Evolutionary conservation across 208 protist species (phyloP), one percentile per base, ranked within the genome.

Genomic region (Wallacemonas sp.): DNA sequence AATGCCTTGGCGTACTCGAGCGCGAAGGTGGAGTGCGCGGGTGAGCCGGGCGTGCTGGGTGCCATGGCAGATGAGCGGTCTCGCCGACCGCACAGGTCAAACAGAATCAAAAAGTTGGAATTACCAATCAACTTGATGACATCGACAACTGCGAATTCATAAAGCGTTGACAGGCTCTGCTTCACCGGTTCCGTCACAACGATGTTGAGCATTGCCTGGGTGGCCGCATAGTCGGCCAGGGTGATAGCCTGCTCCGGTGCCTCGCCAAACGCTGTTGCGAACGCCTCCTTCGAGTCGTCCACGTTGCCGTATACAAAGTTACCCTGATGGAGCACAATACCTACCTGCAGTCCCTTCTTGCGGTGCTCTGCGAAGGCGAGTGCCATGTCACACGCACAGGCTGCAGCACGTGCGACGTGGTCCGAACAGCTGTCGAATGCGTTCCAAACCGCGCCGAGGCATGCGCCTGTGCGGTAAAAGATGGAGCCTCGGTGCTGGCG

Each of bases 81-180:
- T 22, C 55, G 56, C 26, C 56, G 72, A 12, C 62, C 59, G 46
- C 75, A 65, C n/a, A 95, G 76, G 54, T 95, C 86, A 55, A 92
- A 95, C 28, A 95, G 75, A 28, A 86, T 73, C 53, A 95, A 72
- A 36, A 75, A 74, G 41, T 80, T 77, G 26, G 75, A 69, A 19
- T 75, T 61, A 46, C 70, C 72, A 9, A 74, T 68, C 17, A 79
- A 68, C 42, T 77, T 71, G 28, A 95, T 79, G 17, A 93, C 84
- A 62, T 95, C 90, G 0, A 95, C 82, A 59, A 95, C 87, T 36
- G 84, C 80, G 60, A 82, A 91, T 38, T 95, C 86, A 61, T 93
- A 93, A 54, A 68, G 44, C 1, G 73, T 74, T 3, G 84, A 72
- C 15, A 93, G 70, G 15, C 80, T 61, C 74, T 95, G 83, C 67